Conservation (phyloP, 1,139 yeast genomes). For the Wickerhamomyces sp. region DNA sequence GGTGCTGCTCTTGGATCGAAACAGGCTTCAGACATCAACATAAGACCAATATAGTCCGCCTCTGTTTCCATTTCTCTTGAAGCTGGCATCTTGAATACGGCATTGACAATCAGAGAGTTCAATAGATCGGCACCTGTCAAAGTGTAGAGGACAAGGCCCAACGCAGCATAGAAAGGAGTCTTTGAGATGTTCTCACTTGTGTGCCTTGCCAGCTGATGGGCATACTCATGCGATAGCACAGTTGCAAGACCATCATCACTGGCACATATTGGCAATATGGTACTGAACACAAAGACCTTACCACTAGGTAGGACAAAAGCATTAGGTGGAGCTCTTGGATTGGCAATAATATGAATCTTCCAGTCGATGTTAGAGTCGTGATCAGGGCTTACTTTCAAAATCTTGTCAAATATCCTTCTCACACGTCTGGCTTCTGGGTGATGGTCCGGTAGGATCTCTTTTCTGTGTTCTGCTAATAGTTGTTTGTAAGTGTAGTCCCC, state of each 20-base stretch:
- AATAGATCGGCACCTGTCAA: conserved; percentile 48
- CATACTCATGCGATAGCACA: conserved; percentile 85
- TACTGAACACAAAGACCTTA: conserved; percentile 82
- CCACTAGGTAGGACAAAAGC: conserved; percentile 97
- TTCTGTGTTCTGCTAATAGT: conserved; percentile 44
- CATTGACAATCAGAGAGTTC: conserved; percentile 50
- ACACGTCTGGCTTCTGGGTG: conserved; percentile 58
- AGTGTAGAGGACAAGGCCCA: conserved; percentile 46
- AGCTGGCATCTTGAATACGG: conserved; percentile 72
- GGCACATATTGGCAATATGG: conserved; percentile 71
- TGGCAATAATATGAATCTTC: conserved; percentile 78
- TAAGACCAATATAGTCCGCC: conserved; percentile 91
- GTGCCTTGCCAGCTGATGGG: conserved; percentile 92
- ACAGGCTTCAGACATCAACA: conserved; percentile 88
- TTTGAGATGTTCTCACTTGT: conserved; percentile 74
- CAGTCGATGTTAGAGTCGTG: conserved; percentile 47
- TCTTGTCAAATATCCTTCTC: conserved; percentile 51
- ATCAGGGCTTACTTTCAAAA: conserved; percentile 55
- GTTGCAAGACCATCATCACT: conserved; percentile 93
- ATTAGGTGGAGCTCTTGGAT: conserved; percentile 72
- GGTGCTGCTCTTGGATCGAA: conserved; percentile 72
- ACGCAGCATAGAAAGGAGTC: conserved; percentile 50
- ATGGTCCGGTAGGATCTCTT: conserved; percentile 41
- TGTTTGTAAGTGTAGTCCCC: conserved; percentile 68
- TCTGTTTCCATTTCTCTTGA: conserved; percentile 92